Percentiles rank a stretch among this genome's conserved stretches.
phyloP scores from a whole-genome alignment of 1,139 yeast species.

The Saccharomyces hybrid region DNA sequence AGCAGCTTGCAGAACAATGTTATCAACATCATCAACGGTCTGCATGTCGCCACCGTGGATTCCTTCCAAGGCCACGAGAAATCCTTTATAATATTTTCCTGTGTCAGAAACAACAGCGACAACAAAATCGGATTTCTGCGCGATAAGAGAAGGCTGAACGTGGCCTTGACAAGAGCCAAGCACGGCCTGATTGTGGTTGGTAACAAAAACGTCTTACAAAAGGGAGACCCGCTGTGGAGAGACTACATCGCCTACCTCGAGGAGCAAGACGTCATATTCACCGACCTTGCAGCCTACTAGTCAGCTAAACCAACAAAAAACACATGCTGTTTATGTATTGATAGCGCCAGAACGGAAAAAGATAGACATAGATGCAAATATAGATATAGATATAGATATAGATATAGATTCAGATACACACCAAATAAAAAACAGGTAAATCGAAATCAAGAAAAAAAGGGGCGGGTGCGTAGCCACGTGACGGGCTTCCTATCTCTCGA shows the following conservation, averaged over 20 bases:
- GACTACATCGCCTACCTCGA: slow-evolving; percentile 41
- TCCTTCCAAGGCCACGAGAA: slow-evolving; percentile 65
- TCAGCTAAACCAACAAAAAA: neutral
- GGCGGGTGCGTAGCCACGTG: neutral
- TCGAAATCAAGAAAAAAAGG: neutral
- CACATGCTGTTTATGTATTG: neutral
- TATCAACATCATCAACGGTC: slow-evolving; percentile 55
- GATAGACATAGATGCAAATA: neutral
- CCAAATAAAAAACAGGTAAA: neutral
- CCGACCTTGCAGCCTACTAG: slow-evolving; percentile 18
- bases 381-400: neutral
- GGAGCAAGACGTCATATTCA: slow-evolving; percentile 16
- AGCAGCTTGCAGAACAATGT: slow-evolving; percentile 33
- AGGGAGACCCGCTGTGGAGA: slow-evolving; percentile 47
- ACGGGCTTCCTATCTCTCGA: neutral
- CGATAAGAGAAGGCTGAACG: slow-evolving; percentile 53
- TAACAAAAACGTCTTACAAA: slow-evolving; percentile 43
- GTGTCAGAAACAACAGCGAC: slow-evolving; percentile 49
- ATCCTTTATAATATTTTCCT: slow-evolving; percentile 50
- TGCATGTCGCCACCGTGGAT: slow-evolving; percentile 61
- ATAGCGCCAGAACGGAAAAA: neutral
- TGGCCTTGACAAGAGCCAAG: slow-evolving; percentile 57
- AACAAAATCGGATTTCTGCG: slow-evolving; percentile 51
- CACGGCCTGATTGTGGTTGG: slow-evolving; percentile 52
- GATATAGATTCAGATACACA: neutral